phyloP scores from a whole-genome alignment of 768 basidiomycete species.

The Agaricus sinodeliciosus region DNA sequence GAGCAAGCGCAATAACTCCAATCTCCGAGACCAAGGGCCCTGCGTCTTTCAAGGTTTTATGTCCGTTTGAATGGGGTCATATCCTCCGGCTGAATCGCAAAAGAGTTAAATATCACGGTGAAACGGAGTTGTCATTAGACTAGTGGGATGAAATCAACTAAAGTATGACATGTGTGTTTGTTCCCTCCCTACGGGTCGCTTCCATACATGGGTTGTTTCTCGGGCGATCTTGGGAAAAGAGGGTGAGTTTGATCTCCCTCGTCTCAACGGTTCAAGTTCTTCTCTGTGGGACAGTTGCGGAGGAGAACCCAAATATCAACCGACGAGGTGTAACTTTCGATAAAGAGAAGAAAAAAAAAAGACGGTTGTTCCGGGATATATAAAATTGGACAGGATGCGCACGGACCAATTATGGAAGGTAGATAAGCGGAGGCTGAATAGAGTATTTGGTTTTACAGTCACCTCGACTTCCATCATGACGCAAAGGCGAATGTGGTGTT shows the following conservation, averaged over 20 bases:
- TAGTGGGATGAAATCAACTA: no score
- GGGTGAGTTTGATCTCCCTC: conserved; percentile 49
- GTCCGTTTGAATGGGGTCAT: conserved; percentile 6
- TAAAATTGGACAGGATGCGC: conserved; percentile 28
- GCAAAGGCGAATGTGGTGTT: not conserved
- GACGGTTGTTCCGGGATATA: not conserved
- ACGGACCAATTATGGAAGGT: conserved; percentile 39
- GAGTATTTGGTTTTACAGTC: conserved; percentile 14
- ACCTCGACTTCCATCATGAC: conserved; percentile 7
- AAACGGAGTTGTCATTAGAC: not conserved
- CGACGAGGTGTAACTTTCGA: conserved; percentile 69
- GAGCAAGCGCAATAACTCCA: not conserved
- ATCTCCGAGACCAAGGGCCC: no score
- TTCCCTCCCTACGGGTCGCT: conserved; percentile 65
- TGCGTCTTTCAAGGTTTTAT: not conserved
- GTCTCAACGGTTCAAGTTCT: conserved; percentile 47
- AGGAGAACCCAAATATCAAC: conserved; percentile 68
- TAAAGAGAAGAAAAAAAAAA: conserved; percentile 16
- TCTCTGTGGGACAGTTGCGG: conserved; percentile 24
- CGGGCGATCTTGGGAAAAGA: conserved; percentile 64
- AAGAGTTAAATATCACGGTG: not conserved
- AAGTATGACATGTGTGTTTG: conserved; percentile 13
- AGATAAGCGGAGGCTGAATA: conserved; percentile 19
- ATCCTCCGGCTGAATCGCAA: not conserved
- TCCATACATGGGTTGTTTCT: conserved; percentile 33